Evolutionary conservation across 1,139 yeast genomes (phyloP).

Genomic region (Kodamaea alishanica): DNA sequence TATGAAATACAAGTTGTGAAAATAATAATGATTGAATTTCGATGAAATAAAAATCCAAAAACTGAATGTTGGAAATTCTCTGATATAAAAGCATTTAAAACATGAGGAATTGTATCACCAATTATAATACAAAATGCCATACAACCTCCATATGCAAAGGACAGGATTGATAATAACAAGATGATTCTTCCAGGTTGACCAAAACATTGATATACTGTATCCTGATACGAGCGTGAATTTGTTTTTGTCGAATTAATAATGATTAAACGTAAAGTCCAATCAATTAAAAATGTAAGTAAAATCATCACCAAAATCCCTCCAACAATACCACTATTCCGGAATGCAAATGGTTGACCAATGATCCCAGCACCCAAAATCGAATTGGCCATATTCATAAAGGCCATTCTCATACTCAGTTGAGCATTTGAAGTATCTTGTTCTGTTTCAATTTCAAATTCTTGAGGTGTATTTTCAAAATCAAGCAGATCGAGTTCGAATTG

Average conservation of each 20-base stretch:
- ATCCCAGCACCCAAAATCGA: conserved; percentile 93
- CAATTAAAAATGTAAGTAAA: conserved; percentile 65
- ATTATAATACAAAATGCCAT: conserved; percentile 92
- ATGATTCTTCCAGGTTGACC: conserved; percentile 69
- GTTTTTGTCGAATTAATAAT: conserved; percentile 80
- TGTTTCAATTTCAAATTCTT: background rate
- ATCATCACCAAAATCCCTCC: conserved; percentile 68
- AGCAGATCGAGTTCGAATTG: conserved; percentile 25
- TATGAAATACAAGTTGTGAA: conserved; percentile 73
- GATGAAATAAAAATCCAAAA: conserved; percentile 51
- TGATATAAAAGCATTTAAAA: conserved; percentile 66
- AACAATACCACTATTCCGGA: conserved; percentile 70
- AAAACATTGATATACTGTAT: conserved; percentile 75
- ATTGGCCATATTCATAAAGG: conserved; percentile 96
- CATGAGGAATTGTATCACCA: conserved; percentile 95
- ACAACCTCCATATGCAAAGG: conserved; percentile 92
- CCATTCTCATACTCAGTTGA: conserved; percentile 66
- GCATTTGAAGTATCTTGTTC: conserved; percentile 11
- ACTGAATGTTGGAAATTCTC: conserved; percentile 38
- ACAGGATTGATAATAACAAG: conserved; percentile 71
- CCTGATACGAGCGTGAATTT: conserved; percentile 78
- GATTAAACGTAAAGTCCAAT: conserved; percentile 79
- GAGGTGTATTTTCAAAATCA: conserved; percentile 9
- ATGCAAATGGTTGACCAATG: conserved; percentile 90
- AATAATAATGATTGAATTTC: conserved; percentile 65